Evolutionary conservation across 2,329 filamentous ascomycete species (phyloP), one percentile per base, ranked within the genome.

Genomic region (Ascochyta fabae): DNA sequence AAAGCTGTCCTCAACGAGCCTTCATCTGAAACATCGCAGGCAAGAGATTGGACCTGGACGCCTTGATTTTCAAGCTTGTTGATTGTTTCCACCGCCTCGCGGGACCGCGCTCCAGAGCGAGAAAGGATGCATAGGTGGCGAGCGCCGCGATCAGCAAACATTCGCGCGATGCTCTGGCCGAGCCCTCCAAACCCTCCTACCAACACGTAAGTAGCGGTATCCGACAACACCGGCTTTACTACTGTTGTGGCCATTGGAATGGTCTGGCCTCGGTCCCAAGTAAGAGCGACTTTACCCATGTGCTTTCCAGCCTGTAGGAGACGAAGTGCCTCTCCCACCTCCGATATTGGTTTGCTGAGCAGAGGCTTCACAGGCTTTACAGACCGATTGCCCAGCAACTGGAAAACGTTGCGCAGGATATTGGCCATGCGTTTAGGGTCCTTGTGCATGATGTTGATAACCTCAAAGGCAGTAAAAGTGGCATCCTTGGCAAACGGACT

Each of bases 391-490:
- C 24, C 8, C 24, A 26, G 4, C 24, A 26, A 8, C 24, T 26
- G 6, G 8, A 26, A 26, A 2, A 26, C 24, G 8, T 26, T 8
- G 24, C 8, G 24, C 4, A 26, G 24, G 2, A 26, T 26, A 26
- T 6, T 26, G 5, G 24, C 24, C 24, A 26, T 26, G 6, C 24
- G 24, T 26, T 8, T 26, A 7, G 34, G 34, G 10, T 36, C 34
- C 6, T 19, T 36, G 34, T 36, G 34, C 34, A 36, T 36, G 34
- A 19, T 36, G 16, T 36, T 15, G n/a, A 63, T 73, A n/a, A 74
- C 64, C 47, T 78, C 75, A 26, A 77, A 23, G 0, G 24, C 35
- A 15, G 47, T 9, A 24, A 65, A 61, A 0, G 59, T 59, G 3
- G 53, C 57, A 29, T 56, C 61, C 1, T 52, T 26, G 19, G 31